These are phyloP conservation scores for Acanthamoeba castellanii DNA, from an alignment of 208 protist species.

Conservation along the genomic window DNA sequence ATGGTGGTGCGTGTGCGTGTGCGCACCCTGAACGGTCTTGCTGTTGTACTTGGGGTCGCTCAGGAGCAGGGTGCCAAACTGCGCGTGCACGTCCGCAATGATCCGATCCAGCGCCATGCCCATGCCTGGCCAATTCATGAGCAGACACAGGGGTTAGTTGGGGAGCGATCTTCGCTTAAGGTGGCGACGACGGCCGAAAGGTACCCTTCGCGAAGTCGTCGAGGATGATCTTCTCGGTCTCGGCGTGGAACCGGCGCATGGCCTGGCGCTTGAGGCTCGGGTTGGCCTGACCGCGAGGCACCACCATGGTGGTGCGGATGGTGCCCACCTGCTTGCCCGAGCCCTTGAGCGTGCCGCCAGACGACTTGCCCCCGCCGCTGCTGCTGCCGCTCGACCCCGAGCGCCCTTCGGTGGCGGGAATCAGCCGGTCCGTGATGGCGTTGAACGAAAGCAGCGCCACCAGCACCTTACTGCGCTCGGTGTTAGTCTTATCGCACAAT, in stretches of 20 bases:
- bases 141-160: background rate
- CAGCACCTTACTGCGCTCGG: constrained; percentile 3
- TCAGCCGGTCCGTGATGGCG: constrained; percentile 58
- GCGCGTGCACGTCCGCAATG: constrained; percentile 31
- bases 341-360: constrained; percentile 30
- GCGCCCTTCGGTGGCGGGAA: background rate
- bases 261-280: constrained; percentile 58
- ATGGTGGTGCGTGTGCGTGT: background rate
- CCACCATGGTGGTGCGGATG: constrained; percentile 50
- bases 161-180: background rate
- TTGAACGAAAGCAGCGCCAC: constrained; percentile 70
- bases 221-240: constrained; percentile 69
- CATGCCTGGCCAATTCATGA: background rate
- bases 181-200: background rate
- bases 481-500: too few relatives aligned
- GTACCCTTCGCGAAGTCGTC: constrained; percentile 65
- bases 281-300: constrained; percentile 19
- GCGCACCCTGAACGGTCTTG: constrained; percentile 54
- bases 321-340: constrained; percentile 17
- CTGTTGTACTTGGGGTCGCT: constrained; percentile 69
- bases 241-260: constrained; percentile 25
- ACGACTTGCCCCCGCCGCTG: constrained; percentile 33
- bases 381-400: background rate
- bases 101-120: constrained; percentile 68
- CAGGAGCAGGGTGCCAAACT: constrained; percentile 52